phyloP scores from a whole-genome alignment of 805 yeast species.

The Jamesozyma gamospora region DNA sequence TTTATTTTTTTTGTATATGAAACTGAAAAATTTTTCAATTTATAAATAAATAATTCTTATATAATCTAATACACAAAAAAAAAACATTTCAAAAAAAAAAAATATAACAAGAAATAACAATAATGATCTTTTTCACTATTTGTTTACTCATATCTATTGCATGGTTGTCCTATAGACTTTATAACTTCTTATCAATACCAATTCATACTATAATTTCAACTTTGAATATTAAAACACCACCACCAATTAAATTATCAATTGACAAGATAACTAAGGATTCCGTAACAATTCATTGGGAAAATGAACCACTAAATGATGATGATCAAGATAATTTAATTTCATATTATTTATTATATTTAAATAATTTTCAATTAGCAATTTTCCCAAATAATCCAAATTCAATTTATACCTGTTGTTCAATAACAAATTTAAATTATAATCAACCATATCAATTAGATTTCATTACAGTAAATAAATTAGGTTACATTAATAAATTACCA shows the following conservation, averaged over 20 bases:
- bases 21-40: neutral
- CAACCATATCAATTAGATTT: conserved; percentile 27
- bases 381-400: conserved; percentile 25
- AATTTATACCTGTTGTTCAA: conserved; percentile 26
- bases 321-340: conserved; percentile 13
- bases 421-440: conserved; percentile 18
- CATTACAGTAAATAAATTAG: conserved; percentile 26
- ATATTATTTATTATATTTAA: conserved; percentile 24
- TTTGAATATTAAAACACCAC: conserved; percentile 24
- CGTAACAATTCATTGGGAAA: conserved; percentile 29
- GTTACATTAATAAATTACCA: conserved; percentile 27
- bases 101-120: neutral
- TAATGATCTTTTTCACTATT: conserved; percentile 2
- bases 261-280: conserved; percentile 24
- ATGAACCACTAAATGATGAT: conserved; percentile 12
- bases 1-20: no score
- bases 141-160: conserved; percentile 8
- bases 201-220: conserved; percentile 22
- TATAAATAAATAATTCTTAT: neutral
- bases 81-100: no score
- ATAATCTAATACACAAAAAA: no score
- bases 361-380: conserved; percentile 23
- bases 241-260: conserved; percentile 27
- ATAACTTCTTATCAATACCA: conserved; percentile 24
- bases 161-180: conserved; percentile 24